Evolutionary conservation across 2,329 filamentous ascomycete genomes (phyloP).

Genomic region (Westerdykella ornata): DNA sequence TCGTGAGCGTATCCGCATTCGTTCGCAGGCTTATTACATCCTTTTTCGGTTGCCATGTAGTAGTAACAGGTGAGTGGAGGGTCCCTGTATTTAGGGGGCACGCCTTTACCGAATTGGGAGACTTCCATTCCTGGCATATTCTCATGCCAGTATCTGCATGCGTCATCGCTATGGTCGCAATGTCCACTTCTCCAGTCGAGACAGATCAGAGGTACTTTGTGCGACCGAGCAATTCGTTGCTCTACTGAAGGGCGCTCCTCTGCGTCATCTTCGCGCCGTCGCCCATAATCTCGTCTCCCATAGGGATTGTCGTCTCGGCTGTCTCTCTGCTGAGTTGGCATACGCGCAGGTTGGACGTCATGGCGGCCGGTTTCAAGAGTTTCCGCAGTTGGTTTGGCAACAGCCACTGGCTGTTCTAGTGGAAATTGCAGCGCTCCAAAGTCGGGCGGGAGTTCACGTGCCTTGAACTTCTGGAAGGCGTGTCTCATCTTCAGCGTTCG

Average conservation of each 20-base stretch:
- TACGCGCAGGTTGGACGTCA: slow-evolving; percentile 14
- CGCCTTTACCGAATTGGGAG: slow-evolving; percentile 9
- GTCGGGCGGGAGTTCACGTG: too few relatives aligned
- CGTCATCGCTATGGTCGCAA: slow-evolving; percentile 13
- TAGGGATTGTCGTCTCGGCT: slow-evolving; percentile 14
- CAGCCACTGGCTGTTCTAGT: too few relatives aligned
- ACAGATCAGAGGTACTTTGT: slow-evolving; percentile 28
- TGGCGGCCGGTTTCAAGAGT: slow-evolving; percentile 45
- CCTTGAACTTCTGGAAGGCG: too few relatives aligned
- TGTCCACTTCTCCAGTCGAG: slow-evolving; percentile 21
- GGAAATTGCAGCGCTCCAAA: slow-evolving; percentile 18
- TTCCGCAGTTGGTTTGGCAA: slow-evolving; percentile 7
- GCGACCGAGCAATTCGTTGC: slow-evolving; percentile 8
- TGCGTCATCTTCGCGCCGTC: slow-evolving; percentile 11
- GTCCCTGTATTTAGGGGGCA: slow-evolving; percentile 22
- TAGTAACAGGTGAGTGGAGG: slow-evolving; percentile 25
- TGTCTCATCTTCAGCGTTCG: too few relatives aligned
- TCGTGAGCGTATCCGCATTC: slow-evolving; percentile 24
- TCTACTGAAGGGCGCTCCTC: slow-evolving; percentile 7
- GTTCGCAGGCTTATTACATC: slow-evolving; percentile 15
- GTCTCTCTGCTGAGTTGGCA: too few relatives aligned
- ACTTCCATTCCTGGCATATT: slow-evolving; percentile 10
- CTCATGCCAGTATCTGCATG: slow-evolving; percentile 26
- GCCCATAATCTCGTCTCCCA: slow-evolving; percentile 18
- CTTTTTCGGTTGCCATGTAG: slow-evolving; percentile 16